phyloP scores from a whole-genome alignment of 352 stramenopile species.

The Pythium chondricola region DNA sequence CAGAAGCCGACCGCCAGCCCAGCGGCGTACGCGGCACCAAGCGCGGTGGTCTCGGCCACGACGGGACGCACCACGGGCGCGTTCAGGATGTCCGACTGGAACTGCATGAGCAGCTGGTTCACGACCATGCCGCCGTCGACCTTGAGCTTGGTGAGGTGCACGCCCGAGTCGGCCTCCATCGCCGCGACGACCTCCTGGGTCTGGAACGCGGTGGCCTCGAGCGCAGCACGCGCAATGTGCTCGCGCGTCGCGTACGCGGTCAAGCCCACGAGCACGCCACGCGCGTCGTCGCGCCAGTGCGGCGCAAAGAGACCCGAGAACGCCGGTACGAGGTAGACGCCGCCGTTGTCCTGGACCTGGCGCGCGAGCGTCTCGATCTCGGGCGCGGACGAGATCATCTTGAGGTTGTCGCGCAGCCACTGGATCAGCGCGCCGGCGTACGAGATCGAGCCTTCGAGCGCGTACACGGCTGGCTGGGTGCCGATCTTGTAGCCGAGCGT shows the following conservation, averaged over 20 bases:
- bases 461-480: slow-evolving; percentile 89
- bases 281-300: slow-evolving; percentile 95
- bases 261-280: slow-evolving; percentile 95
- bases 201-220: slow-evolving; percentile 97
- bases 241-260: slow-evolving; percentile 93
- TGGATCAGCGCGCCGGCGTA: slow-evolving; percentile 96
- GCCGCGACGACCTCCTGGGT: slow-evolving; percentile 91
- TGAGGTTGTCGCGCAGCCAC: slow-evolving; percentile 98
- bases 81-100: slow-evolving; percentile 96
- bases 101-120: slow-evolving; percentile 98
- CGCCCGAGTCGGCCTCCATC: slow-evolving; percentile 90
- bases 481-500: slow-evolving; percentile 88
- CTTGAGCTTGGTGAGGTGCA: slow-evolving; percentile 89
- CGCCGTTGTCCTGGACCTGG: slow-evolving; percentile 90
- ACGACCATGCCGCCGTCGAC: slow-evolving; percentile 98
- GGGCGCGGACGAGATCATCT: slow-evolving; percentile 87
- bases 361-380: slow-evolving; percentile 89
- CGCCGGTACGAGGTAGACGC: slow-evolving; percentile 97
- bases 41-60: slow-evolving; percentile 95
- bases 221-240: slow-evolving; percentile 93
- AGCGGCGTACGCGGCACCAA: slow-evolving; percentile 96
- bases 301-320: slow-evolving; percentile 97
- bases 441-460: slow-evolving; percentile 95
- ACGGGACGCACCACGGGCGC: slow-evolving; percentile 90
- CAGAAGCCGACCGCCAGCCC: slow-evolving; percentile 96